These are phyloP conservation scores for Pseudovirgaria hyperparasitica DNA, from an alignment of 2,329 filamentous ascomycete species.

Conservation along the genomic window DNA sequence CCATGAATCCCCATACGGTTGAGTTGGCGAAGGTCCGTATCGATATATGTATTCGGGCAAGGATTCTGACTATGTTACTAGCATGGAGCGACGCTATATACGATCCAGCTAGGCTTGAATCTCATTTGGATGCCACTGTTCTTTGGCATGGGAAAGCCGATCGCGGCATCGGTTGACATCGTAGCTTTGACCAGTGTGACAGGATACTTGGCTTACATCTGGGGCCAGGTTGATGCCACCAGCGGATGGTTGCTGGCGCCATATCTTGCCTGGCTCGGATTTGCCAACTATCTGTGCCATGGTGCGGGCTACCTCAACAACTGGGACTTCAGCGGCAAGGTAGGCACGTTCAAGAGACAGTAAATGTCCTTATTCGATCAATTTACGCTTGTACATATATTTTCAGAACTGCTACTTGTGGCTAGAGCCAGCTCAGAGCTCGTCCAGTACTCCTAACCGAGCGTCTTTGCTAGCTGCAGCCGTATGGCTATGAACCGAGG, in stretches of 20 bases:
- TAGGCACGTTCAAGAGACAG: neutral
- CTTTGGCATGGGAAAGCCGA: slow-evolving; percentile 63
- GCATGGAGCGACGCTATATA: slow-evolving; percentile 68
- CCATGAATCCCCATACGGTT: slow-evolving; percentile 35
- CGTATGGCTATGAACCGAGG: too few species aligned
- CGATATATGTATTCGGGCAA: neutral
- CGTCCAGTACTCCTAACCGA: too few species aligned
- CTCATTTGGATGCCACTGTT: slow-evolving; percentile 87
- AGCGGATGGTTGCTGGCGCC: slow-evolving; percentile 66
- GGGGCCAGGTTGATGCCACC: slow-evolving; percentile 58
- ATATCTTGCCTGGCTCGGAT: slow-evolving; percentile 76
- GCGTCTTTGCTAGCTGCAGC: too few species aligned
- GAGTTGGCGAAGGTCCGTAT: slow-evolving; percentile 40
- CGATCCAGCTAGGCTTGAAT: slow-evolving; percentile 74
- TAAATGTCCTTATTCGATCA: neutral
- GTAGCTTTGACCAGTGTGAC: slow-evolving; percentile 59
- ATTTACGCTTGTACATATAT: slow-evolving; percentile 5
- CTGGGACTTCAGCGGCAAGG: slow-evolving; percentile 19
- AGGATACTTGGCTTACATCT: slow-evolving; percentile 62
- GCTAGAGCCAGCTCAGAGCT: too few species aligned
- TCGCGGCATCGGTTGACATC: slow-evolving; percentile 64
- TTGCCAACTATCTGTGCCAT: slow-evolving; percentile 73
- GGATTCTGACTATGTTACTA: slow-evolving; percentile 9
- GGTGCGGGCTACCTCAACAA: slow-evolving; percentile 26
- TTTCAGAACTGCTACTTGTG: too few species aligned